Conservation (phyloP, 768 basidiomycete genomes). For the Auricularia heimuer region DNA sequence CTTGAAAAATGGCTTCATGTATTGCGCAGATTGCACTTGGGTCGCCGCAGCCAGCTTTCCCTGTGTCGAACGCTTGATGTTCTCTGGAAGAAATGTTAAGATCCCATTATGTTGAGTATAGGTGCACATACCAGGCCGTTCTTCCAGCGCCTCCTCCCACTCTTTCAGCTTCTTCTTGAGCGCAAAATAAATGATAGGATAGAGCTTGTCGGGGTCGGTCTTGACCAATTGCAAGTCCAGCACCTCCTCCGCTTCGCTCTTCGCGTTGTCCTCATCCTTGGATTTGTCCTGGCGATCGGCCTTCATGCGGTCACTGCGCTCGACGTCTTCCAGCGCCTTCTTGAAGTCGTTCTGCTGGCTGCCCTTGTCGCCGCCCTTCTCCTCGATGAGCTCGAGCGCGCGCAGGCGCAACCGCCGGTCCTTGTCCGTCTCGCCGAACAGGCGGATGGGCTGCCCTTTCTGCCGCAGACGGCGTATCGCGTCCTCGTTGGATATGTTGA, state of each 20-base stretch:
- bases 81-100: slow-evolving; percentile 36
- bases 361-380: slow-evolving; percentile 60
- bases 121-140: slow-evolving; percentile 63
- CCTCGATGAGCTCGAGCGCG: slow-evolving; percentile 91
- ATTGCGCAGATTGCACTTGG: slow-evolving; percentile 90
- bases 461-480: slow-evolving; percentile 77
- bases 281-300: slow-evolving; percentile 29
- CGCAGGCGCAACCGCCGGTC: slow-evolving; percentile 82
- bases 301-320: slow-evolving; percentile 51
- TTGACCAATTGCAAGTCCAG: slow-evolving; percentile 78
- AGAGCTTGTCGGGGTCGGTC: slow-evolving; percentile 87
- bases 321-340: slow-evolving; percentile 79
- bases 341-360: slow-evolving; percentile 90
- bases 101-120: too few relatives aligned
- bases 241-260: slow-evolving; percentile 50
- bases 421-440: slow-evolving; percentile 94
- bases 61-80: slow-evolving; percentile 78
- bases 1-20: slow-evolving; percentile 95
- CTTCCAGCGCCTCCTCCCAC: slow-evolving; percentile 94
- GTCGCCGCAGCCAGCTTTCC: slow-evolving; percentile 93
- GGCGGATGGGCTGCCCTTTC: slow-evolving; percentile 88
- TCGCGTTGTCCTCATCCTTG: slow-evolving; percentile 41
- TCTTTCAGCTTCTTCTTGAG: slow-evolving; percentile 88
- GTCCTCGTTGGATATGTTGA: slow-evolving; percentile 92
- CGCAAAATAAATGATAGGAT: slow-evolving; percentile 94